These are phyloP conservation scores for Colletotrichum chrysophilum DNA, from an alignment of 2,329 filamentous ascomycete genomes.

Conservation along the genomic window DNA sequence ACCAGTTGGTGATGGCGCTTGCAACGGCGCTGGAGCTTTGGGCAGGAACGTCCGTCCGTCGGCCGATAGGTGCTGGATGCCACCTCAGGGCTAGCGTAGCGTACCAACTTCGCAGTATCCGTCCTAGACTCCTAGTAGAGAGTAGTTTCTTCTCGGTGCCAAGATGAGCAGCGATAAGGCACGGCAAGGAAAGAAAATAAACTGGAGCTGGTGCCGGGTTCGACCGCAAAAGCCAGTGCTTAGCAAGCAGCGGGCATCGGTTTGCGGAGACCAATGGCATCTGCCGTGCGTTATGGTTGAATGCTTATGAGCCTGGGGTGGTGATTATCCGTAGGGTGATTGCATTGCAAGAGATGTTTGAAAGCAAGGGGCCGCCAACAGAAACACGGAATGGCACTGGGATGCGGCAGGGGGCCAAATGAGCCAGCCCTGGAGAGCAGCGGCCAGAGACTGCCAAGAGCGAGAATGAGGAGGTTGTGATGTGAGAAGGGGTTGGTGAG, in stretches of 20 bases:
- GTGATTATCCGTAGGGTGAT: background rate
- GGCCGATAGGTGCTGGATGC: background rate
- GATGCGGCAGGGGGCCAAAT: background rate
- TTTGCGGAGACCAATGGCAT: background rate
- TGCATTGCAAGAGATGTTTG: background rate
- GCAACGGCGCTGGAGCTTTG: slow-evolving; percentile 7
- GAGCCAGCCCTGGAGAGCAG: background rate
- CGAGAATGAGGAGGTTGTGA: background rate
- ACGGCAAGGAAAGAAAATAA: background rate
- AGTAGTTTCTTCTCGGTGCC: background rate
- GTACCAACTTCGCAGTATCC: background rate
- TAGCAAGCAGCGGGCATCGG: background rate
- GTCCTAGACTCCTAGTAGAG: background rate
- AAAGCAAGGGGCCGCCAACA: slow-evolving; percentile 2
- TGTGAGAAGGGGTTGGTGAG: background rate
- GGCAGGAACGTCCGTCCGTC: background rate
- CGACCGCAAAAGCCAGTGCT: background rate
- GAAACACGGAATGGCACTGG: slow-evolving; percentile 7
- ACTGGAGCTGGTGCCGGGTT: slow-evolving; percentile 2
- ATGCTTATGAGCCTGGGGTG: background rate
- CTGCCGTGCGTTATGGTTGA: background rate
- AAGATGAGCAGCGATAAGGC: background rate
- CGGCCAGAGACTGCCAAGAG: background rate
- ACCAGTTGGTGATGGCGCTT: background rate
- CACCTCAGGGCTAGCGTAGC: background rate